These are phyloP conservation scores for Sporothrix curviconia DNA, from an alignment of 2,329 filamentous ascomycete genomes.

Conservation along the genomic window DNA sequence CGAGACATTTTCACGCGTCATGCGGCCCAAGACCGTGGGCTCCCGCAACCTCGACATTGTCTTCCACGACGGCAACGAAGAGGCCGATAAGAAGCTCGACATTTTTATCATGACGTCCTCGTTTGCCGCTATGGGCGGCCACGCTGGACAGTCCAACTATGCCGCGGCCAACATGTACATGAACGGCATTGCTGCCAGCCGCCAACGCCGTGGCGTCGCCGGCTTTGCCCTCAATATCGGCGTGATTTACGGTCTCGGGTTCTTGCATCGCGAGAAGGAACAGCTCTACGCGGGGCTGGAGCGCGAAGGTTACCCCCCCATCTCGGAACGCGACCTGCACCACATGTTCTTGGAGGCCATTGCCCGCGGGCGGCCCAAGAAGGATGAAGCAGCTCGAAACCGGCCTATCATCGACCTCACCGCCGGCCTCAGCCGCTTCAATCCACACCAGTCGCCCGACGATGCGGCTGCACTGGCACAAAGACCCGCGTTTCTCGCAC, in stretches of 20 bases:
- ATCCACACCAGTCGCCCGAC: slow-evolving; percentile 22
- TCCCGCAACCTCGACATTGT: slow-evolving; percentile 34
- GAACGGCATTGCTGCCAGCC: slow-evolving; percentile 35
- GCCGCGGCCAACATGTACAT: slow-evolving; percentile 42
- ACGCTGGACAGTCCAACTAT: slow-evolving; percentile 39
- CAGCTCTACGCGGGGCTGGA: slow-evolving; percentile 35
- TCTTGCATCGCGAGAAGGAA: slow-evolving; percentile 36
- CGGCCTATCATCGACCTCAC: slow-evolving; percentile 30
- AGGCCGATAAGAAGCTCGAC: slow-evolving; percentile 27
- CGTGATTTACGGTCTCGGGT: slow-evolving; percentile 39
- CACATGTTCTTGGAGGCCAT: slow-evolving; percentile 48
- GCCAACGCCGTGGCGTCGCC: slow-evolving; percentile 30
- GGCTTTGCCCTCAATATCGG: slow-evolving; percentile 39
- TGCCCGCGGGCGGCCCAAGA: slow-evolving; percentile 31
- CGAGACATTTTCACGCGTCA: slow-evolving; percentile 31
- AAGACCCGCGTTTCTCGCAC: slow-evolving; percentile 38
- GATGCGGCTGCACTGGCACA: slow-evolving; percentile 35
- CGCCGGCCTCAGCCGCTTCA: slow-evolving; percentile 35
- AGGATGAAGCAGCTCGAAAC: neutral
- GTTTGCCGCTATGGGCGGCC: slow-evolving; percentile 38
- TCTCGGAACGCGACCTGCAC: slow-evolving; percentile 46
- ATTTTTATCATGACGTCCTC: slow-evolving; percentile 44
- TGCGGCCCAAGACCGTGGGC: slow-evolving; percentile 35
- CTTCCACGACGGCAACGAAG: slow-evolving; percentile 22
- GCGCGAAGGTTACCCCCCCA: slow-evolving; percentile 38